phyloP scores from a whole-genome alignment of 2,329 filamentous ascomycete genomes.

The Rhynchosporium agropyri region DNA sequence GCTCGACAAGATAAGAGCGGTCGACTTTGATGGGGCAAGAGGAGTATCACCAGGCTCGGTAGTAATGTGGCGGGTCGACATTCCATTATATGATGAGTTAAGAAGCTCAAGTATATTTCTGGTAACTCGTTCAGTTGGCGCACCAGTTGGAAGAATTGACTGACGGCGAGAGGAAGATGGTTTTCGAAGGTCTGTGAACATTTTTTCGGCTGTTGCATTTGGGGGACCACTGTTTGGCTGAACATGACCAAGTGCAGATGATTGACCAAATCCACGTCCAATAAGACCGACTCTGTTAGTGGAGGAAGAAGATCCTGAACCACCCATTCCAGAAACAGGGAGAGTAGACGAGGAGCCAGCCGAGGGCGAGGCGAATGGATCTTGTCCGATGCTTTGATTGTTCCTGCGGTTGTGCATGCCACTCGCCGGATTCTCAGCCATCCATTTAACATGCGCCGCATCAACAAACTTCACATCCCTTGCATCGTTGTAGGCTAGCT shows the following conservation, averaged over 20 bases:
- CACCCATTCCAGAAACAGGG: constrained; percentile 1
- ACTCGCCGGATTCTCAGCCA: constrained; percentile 28
- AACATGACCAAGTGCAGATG: constrained; percentile 1
- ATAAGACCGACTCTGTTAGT: not conserved
- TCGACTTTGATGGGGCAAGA: constrained; percentile 12
- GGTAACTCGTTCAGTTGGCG: constrained; percentile 1
- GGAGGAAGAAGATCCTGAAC: constrained; percentile 1
- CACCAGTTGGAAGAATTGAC: constrained; percentile 9
- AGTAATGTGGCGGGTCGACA: constrained; percentile 5
- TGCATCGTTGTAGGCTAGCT: constrained; percentile 10
- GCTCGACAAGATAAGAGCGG: constrained; percentile 22
- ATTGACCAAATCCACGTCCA: constrained; percentile 8
- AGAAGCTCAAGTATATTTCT: constrained; percentile 4
- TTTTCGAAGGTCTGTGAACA: not conserved
- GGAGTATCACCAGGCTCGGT: constrained; percentile 18
- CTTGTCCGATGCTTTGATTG: constrained; percentile 22
- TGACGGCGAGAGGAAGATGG: not conserved
- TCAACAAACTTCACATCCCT: constrained; percentile 29
- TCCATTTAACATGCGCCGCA: constrained; percentile 27
- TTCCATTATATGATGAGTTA: not conserved
- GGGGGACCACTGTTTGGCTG: constrained; percentile 1
- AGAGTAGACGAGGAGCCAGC: constrained; percentile 3
- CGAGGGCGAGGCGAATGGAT: constrained; percentile 34
- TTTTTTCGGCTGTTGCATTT: not conserved
- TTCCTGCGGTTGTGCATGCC: constrained; percentile 21